Base-by-base conservation (phyloP, 139 green algal species). In the Parachlorella kessleri region DNA sequence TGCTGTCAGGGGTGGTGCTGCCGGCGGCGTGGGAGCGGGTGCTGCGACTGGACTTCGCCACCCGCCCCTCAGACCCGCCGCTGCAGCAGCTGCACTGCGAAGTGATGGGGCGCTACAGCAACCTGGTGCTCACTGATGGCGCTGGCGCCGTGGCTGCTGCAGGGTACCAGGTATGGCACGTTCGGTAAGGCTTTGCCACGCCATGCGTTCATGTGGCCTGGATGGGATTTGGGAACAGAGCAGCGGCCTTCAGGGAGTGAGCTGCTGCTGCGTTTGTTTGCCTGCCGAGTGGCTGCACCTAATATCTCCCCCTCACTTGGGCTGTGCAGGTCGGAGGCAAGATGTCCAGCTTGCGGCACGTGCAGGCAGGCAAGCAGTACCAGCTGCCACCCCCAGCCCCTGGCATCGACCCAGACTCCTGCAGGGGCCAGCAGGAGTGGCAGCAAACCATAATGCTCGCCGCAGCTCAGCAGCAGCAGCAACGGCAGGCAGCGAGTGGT, bases 1-100 rank as follows among this genome's bases (percentile, higher is more conserved):
- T 96, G 71, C 84, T 97, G 55, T 48, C 87, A 24, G 76, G 77
- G 24, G 90, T 78, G 21, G 35, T 4, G 36, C 63, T 97, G 69
- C 90, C 92, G 55, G 70, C 77, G 6, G 32, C 85, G 0, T 97
- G 91, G 85, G 94, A 98, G 85, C 87, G 94, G 4, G 85, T 96
- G 37, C 77, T 91, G 41, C 37, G 78, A 42, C 86, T 98, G 65
- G 66, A 78, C 32, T 93, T 98, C 84, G 88, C 81, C 26, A 53
- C 37, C 39, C 85, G 92, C 1, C 87, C 85, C 0, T 86, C 79
- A 3, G 88, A 92, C 21, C 39, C 87, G 3, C 66, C 84, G 28
- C 65, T 67, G 7, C 81, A 80, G 37, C 70, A 69, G 59, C 55
- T 96, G 55, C 90, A 86, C 74, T 89, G 88, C 69, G 94, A 97